Conservation (phyloP, 23 red algal species). For the Cyanidiococcus yangmingshanensis region DNA sequence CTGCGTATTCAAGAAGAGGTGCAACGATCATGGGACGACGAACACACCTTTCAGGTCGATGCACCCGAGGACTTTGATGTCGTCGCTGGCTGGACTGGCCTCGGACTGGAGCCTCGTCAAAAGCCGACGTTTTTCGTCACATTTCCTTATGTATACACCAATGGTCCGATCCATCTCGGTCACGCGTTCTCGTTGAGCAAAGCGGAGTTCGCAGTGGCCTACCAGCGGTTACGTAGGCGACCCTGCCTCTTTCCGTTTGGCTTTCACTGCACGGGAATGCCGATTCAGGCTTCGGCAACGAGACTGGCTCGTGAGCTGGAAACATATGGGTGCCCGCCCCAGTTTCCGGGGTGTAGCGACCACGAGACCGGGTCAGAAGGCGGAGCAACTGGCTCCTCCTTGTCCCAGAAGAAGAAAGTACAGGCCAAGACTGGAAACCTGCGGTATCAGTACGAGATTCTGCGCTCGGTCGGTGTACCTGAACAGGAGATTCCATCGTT, state of each 20-base stretch:
- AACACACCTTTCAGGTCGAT: conserved; percentile 60
- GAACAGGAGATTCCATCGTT: conserved; percentile 52
- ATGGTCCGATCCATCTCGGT: conserved; percentile 93
- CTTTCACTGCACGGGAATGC: conserved; percentile 99
- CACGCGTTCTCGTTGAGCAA: conserved; percentile 97
- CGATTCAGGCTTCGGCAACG: conserved; percentile 89
- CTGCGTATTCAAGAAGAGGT: conserved; percentile 57
- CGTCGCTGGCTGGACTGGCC: background rate
- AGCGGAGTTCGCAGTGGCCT: conserved; percentile 82
- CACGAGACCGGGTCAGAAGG: conserved; percentile 2
- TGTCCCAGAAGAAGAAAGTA: conserved; percentile 58
- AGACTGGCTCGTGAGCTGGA: conserved; percentile 66
- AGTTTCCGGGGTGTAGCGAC: conserved; percentile 28
- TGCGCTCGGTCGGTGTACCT: conserved; percentile 59
- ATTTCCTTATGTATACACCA: conserved; percentile 96
- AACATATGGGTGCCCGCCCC: conserved; percentile 60
- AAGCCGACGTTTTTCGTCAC: conserved; percentile 66
- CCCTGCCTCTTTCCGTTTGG: conserved; percentile 88
- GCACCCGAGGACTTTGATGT: conserved; percentile 29
- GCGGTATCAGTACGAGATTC: conserved; percentile 80
- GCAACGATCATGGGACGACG: conserved; percentile 63
- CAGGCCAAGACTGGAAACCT: conserved; percentile 47
- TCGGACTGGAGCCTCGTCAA: background rate
- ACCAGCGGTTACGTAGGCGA: conserved; percentile 54
- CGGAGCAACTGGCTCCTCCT: conserved; percentile 20